These are phyloP conservation scores for Aspergillus mulundensis DNA, from an alignment of 495 filamentous ascomycete genomes.

Conservation along the genomic window DNA sequence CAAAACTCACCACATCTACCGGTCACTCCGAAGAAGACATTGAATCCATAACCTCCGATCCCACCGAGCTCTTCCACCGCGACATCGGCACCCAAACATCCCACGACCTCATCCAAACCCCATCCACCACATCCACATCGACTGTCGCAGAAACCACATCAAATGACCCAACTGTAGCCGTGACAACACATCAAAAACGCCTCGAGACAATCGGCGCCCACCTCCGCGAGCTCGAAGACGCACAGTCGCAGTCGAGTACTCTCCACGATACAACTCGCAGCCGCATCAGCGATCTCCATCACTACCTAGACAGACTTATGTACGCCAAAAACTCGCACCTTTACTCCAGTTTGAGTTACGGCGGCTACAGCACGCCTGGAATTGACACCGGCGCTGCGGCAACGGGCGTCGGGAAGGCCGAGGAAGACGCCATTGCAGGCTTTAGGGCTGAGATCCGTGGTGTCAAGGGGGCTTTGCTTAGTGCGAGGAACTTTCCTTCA, in stretches of 20 bases:
- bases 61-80: conserved; percentile 85
- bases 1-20: conserved; percentile 20
- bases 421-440: conserved; percentile 72
- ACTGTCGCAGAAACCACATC: conserved; percentile 11
- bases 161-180: conserved; percentile 21
- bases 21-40: conserved; percentile 31
- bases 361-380: conserved; percentile 27
- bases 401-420: conserved; percentile 43
- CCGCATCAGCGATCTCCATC: conserved; percentile 43
- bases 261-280: conserved; percentile 43
- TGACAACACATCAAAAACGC: conserved; percentile 36
- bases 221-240: conserved; percentile 48
- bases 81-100: conserved; percentile 81
- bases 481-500: conserved; percentile 63
- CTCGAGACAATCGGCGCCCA: conserved; percentile 49
- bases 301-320: conserved; percentile 50
- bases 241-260: conserved; percentile 42
- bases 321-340: conserved; percentile 32
- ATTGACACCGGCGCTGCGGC: conserved; percentile 24
- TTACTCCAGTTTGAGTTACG: conserved; percentile 33
- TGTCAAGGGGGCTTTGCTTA: conserved; percentile 90
- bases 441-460: conserved; percentile 82
- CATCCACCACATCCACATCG: conserved; percentile 22
- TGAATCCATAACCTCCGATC: conserved; percentile 54
- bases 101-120: conserved; percentile 8